Base-by-base conservation (phyloP, 495 filamentous ascomycete genomes). In the Tuber melanosporum region DNA sequence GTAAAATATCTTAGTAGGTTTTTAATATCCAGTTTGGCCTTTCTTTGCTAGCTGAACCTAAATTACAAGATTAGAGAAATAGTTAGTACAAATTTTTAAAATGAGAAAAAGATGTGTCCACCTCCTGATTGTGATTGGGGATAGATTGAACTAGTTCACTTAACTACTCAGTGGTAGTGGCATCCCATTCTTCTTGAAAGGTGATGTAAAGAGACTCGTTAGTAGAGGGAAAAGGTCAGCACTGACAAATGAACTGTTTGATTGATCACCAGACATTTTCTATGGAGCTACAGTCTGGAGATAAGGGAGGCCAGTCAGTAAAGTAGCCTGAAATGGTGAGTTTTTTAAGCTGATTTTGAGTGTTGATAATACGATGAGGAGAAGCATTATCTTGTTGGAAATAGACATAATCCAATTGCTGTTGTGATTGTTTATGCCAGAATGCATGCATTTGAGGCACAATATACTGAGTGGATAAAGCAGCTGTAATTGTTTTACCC, bases 101-200 rank as follows among this genome's bases (percentile, higher is more conserved):
- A 10, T 2, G 19, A n/a, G 49, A 10, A n/a, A n/a, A 9, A 52
- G 7, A 9, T 8, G 9, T 3, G 0, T 8, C n/a, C 9, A 9
- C 49, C 49, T 52, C 20, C 6, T 3, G 49, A 5, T n/a, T 7
- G 10, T 7, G 9, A 10, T 20, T n/a, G 1, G 49, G 4, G 3
- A 47, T 17, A 19, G 46, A 47, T 19, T 47, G 2, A 52, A n/a
- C 14, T 5, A 52, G 49, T n/a, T 0, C 10, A 8, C 7, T 22
- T 52, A 77, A 57, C 46, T 72, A 46, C 26, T 77, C 69, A 0
- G 62, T 10, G n/a, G 12, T 74, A n/a, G 71, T 73, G 12, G 57
- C 46, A 73, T 73, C 71, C 71, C 62, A 77, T 46, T 74, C 72
- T 57, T 71, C 75, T 14, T 74, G 57, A 47, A 77, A 74, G 14